A percentile compares a stretch with the other conserved stretches of the same genome.
Conservation (phyloP, 306 rosid species). For the Gynostemma pentaphyllum region DNA sequence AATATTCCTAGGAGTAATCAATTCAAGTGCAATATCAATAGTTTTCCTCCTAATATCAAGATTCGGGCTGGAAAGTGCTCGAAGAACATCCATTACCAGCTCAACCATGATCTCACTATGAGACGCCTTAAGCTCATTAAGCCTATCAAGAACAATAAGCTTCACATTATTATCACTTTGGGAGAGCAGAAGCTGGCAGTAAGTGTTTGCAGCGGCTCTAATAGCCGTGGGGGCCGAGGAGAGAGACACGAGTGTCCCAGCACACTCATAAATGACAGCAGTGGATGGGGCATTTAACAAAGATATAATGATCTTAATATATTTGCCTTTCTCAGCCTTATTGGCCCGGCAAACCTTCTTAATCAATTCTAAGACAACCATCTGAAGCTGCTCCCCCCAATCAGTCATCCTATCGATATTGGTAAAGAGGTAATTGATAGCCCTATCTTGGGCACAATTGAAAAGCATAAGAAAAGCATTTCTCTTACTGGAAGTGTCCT, state of each 20-base stretch:
- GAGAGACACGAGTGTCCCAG: conserved; percentile 73
- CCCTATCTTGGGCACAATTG: conserved; percentile 78
- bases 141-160: conserved; percentile 75
- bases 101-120: conserved; percentile 89
- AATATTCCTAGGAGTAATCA: conserved; percentile 68
- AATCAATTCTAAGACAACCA: conserved; percentile 82
- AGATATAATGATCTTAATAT: conserved; percentile 69
- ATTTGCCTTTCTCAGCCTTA: conserved; percentile 74
- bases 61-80: conserved; percentile 79
- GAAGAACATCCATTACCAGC: conserved; percentile 84
- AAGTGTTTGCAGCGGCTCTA: conserved; percentile 73
- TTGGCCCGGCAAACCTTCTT: conserved; percentile 75
- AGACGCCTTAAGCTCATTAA: conserved; percentile 59
- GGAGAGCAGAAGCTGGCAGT: conserved; percentile 65
- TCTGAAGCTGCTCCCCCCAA: conserved; percentile 86
- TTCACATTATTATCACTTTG: conserved; percentile 97
- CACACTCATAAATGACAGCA: conserved; percentile 88
- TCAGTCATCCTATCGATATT: conserved; percentile 63
- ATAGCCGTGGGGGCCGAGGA: conserved; percentile 93
- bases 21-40: conserved; percentile 72
- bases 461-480: conserved; percentile 95
- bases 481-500: conserved; percentile 73
- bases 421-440: conserved; percentile 46
- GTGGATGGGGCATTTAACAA: conserved; percentile 59
- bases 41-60: conserved; percentile 85